Evolutionary conservation across 345 rosid species (phyloP).

Genomic region (Hevea brasiliensis): DNA sequence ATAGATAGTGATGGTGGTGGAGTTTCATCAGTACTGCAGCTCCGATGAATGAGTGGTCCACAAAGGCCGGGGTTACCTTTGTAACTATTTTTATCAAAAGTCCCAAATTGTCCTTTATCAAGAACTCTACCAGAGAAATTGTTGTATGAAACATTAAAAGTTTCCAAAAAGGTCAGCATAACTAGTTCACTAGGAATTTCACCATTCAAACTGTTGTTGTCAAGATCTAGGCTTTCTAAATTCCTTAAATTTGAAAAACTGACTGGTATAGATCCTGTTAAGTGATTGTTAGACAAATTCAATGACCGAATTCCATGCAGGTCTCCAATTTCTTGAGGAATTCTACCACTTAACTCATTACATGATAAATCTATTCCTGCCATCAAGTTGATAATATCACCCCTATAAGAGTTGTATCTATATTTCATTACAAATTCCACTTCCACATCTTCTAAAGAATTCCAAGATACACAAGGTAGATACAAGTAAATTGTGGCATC

Average conservation of each 20-base stretch:
- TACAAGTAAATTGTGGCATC: not conserved
- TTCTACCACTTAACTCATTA: not conserved
- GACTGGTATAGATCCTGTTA: not conserved
- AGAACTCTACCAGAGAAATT: conserved; percentile 1
- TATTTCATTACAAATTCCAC: not conserved
- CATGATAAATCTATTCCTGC: not conserved
- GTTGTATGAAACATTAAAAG: conserved; percentile 8
- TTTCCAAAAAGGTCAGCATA: conserved; percentile 3
- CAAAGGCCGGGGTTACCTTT: not conserved
- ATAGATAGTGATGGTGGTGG: not conserved
- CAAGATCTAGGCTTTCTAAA: conserved; percentile 3
- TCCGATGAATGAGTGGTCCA: not conserved
- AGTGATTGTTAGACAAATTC: not conserved
- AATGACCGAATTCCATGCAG: not conserved
- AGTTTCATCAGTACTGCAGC: not conserved
- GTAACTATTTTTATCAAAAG: conserved; percentile 2
- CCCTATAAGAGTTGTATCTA: not conserved
- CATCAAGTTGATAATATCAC: not conserved
- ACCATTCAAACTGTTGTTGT: conserved; percentile 1
- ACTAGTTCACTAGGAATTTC: not conserved
- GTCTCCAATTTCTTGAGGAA: conserved; percentile 3
- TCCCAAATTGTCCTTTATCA: not conserved
- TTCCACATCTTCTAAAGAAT: not conserved
- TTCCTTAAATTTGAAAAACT: not conserved
- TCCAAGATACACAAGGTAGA: not conserved